A percentile compares a stretch with the other conserved stretches of the same genome.
phyloP scores from a whole-genome alignment of 2,329 filamentous ascomycete genomes.

The Plenodomus lindquistii region DNA sequence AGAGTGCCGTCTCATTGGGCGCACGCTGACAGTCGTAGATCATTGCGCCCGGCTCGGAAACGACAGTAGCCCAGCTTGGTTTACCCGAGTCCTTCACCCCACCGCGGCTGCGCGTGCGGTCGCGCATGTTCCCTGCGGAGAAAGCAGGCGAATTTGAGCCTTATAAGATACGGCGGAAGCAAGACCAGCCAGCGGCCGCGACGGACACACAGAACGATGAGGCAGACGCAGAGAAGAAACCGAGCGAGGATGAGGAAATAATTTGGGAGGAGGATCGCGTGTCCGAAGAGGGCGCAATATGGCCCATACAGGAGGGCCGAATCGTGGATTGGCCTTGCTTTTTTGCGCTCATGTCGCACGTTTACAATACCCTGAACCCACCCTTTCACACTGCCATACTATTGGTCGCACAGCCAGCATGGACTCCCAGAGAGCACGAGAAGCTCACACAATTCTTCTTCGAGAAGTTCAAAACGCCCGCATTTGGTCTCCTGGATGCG shows the following conservation, averaged over 20 bases:
- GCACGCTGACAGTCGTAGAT: slow-evolving; percentile 47
- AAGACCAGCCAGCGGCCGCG: slow-evolving; percentile 29
- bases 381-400: slow-evolving; percentile 94
- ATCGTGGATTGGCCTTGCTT: slow-evolving; percentile 93
- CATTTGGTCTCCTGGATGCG: slow-evolving; percentile 86
- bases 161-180: slow-evolving; percentile 68
- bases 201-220: slow-evolving; percentile 38
- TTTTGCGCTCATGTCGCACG: slow-evolving; percentile 88
- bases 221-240: slow-evolving; percentile 25
- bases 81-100: slow-evolving; percentile 89
- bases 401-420: slow-evolving; percentile 85
- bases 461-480: slow-evolving; percentile 94
- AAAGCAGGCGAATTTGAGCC: slow-evolving; percentile 82
- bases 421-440: slow-evolving; percentile 87
- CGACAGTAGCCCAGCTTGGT: slow-evolving; percentile 87
- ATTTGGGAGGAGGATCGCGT: slow-evolving; percentile 88
- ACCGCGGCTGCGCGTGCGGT: slow-evolving; percentile 81
- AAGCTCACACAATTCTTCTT: slow-evolving; percentile 92
- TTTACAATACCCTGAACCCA: slow-evolving; percentile 85
- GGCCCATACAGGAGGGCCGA: slow-evolving; percentile 78
- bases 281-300: slow-evolving; percentile 85
- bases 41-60: slow-evolving; percentile 83
- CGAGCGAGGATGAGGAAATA: slow-evolving; percentile 56
- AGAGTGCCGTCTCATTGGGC: background rate
- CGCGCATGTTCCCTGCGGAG: slow-evolving; percentile 85